Conservation (phyloP, 768 basidiomycete genomes). For the Lactarius hengduanensis region DNA sequence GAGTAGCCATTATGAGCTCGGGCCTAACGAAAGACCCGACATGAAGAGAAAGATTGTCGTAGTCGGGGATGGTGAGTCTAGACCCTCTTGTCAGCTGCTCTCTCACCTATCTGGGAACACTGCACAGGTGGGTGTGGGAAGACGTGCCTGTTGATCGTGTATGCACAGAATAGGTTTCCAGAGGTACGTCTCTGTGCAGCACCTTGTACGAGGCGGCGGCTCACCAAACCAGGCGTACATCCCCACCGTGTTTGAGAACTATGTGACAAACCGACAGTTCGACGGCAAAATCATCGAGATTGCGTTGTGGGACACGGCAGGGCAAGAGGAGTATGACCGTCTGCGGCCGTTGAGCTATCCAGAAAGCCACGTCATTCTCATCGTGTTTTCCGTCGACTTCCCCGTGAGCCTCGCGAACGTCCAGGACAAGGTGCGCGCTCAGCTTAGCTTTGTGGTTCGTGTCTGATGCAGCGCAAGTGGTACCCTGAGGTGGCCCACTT, state of each 20-base stretch:
- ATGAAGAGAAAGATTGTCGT: conserved; percentile 86
- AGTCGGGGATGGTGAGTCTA: conserved; percentile 72
- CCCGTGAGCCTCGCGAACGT: conserved; percentile 90
- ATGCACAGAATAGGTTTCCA: conserved; percentile 94
- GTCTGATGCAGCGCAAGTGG: conserved; percentile 55
- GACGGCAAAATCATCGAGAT: conserved; percentile 90
- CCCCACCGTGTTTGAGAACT: conserved; percentile 94
- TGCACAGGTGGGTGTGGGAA: conserved; percentile 77
- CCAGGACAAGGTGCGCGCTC: conserved; percentile 69
- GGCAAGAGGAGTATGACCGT: conserved; percentile 95
- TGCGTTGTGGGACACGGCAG: conserved; percentile 98
- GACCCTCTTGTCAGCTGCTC: conserved; percentile 32
- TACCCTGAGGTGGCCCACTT: conserved; percentile 91
- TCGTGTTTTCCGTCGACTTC: conserved; percentile 93
- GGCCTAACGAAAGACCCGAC: conserved; percentile 52
- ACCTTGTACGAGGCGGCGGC: conserved; percentile 19
- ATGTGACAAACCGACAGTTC: conserved; percentile 81
- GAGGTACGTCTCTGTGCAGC: conserved; percentile 58
- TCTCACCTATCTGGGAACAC: conserved; percentile 30
- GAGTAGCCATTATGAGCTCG: conserved; percentile 23
- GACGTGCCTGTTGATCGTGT: conserved; percentile 95
- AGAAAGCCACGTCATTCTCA: conserved; percentile 87
- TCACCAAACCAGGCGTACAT: conserved; percentile 68
- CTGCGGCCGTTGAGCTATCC: conserved; percentile 84
- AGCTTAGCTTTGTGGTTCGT: background rate